Evolutionary conservation across 345 rosid genomes (phyloP).

Genomic region (Melaleuca quinquenervia): DNA sequence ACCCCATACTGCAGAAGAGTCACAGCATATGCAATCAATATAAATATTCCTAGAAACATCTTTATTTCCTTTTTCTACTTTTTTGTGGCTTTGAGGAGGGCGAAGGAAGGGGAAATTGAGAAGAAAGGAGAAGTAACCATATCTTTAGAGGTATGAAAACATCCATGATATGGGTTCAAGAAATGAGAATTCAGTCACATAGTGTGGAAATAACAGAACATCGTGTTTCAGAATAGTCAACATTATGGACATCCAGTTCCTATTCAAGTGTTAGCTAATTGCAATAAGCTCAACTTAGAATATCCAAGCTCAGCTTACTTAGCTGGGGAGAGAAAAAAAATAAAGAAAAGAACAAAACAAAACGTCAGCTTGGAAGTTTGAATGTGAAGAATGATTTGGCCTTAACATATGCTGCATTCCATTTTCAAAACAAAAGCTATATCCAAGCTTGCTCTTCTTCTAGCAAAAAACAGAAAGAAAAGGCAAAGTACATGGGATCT

Average conservation of each 20-base stretch:
- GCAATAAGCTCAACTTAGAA: not conserved
- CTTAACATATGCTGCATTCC: not conserved
- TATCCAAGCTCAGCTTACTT: not conserved
- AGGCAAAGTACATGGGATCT: not conserved
- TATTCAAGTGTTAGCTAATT: not conserved
- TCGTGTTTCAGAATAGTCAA: not conserved
- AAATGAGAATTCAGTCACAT: not conserved
- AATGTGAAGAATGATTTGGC: not conserved
- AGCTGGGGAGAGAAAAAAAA: not conserved
- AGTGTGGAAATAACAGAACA: not conserved
- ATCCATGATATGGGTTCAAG: not conserved
- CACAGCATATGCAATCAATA: not conserved
- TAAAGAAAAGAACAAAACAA: not conserved
- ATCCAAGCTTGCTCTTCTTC: not conserved
- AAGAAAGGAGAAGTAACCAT: not conserved
- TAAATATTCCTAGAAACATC: not conserved
- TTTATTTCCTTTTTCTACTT: not conserved
- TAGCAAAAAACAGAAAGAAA: not conserved
- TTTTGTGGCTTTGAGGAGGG: not conserved
- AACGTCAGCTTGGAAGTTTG: not conserved
- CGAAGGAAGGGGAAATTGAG: not conserved
- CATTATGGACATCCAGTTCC: not conserved
- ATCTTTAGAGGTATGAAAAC: not conserved
- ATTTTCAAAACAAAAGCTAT: not conserved
- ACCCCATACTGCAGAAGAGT: constrained; percentile 43